Conservation (phyloP, 371 early-diverging fungal species). For the Furculomyces boomerangus region DNA sequence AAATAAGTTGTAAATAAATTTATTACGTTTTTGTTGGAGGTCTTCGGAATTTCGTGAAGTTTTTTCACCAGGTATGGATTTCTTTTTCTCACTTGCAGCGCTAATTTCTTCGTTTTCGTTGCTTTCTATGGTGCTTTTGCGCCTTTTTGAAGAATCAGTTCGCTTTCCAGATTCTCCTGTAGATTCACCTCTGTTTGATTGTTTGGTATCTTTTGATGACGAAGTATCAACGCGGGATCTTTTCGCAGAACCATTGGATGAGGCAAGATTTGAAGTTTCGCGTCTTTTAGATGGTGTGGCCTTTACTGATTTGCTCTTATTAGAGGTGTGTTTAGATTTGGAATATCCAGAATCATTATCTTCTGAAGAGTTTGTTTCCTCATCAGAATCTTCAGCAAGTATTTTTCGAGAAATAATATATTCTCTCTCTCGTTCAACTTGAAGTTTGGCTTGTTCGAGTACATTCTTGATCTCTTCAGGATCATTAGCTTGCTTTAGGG, state of each 20-base stretch:
- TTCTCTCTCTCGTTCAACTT: neutral
- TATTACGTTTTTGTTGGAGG: neutral
- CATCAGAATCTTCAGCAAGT: constrained; percentile 1
- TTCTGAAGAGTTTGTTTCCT: constrained; percentile 2
- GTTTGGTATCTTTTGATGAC: neutral
- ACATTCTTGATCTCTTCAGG: constrained; percentile 12
- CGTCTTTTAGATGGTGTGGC: neutral
- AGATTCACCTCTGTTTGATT: neutral
- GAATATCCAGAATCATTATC: constrained; percentile 1
- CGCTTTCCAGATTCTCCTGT: neutral
- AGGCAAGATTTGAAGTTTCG: neutral
- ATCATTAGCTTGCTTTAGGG: constrained; percentile 23
- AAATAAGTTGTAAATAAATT: neutral
- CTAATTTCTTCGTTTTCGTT: neutral
- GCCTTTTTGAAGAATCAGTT: neutral
- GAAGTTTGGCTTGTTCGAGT: constrained; percentile 5
- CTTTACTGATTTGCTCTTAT: neutral
- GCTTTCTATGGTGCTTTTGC: no score
- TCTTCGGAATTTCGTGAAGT: neutral
- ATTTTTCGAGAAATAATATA: neutral
- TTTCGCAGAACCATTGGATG: neutral
- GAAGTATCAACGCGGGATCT: neutral
- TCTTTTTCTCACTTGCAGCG: neutral
- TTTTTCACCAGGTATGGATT: neutral
- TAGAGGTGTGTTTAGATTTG: neutral